Base-by-base conservation (phyloP, 441 rosid species). In the Brassica hybrid region DNA sequence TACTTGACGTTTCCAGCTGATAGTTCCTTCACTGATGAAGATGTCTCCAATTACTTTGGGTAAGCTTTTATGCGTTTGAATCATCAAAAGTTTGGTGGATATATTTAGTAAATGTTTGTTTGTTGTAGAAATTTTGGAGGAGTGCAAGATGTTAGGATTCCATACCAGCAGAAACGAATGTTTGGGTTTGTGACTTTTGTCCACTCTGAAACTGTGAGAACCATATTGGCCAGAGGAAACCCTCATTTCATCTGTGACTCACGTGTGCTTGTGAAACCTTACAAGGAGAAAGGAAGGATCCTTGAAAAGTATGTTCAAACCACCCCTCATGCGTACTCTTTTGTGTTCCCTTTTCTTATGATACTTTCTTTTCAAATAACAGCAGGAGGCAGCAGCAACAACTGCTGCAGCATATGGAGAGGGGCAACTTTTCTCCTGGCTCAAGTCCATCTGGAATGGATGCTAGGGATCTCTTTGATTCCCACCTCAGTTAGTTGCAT, bases 141-240 rank as follows among this genome's bases (percentile, higher is more conserved):
- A 3, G 99, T 95, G 79, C 96, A 91, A 83, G 99, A 95, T 85
- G 99, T 95, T 59, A 89, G 99, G 89, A 95, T 95, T 76, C 99
- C 98, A 3, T 90, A 89, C 78, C 99, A 95, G 88, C 92, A 89
- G 83, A 95, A 91, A 85, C 86, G 99, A 66, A 93, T 95, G 99
- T 95, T 93, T 86, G 99, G 98, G 32, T 95, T 95, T 84, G 97
- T 95, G 63, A 89, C 98, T 8, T 95, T 95, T 70, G 85, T 89
- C 80, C 86, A 78, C 67, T 83, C 96, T 14, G 97, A 90, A 81
- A 95, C 96, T 17, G 98, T 90, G 81, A 93, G 85, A 81, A 88
- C 80, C 71, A 89, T 95, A 79, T 80, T 93, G 87, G 86, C 91
- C 5, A 83, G 91, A 79, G 97, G 99, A 64, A 95, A 95, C 73